Conservation (phyloP, 768 basidiomycete species). For the Naganishia friedmannii region DNA sequence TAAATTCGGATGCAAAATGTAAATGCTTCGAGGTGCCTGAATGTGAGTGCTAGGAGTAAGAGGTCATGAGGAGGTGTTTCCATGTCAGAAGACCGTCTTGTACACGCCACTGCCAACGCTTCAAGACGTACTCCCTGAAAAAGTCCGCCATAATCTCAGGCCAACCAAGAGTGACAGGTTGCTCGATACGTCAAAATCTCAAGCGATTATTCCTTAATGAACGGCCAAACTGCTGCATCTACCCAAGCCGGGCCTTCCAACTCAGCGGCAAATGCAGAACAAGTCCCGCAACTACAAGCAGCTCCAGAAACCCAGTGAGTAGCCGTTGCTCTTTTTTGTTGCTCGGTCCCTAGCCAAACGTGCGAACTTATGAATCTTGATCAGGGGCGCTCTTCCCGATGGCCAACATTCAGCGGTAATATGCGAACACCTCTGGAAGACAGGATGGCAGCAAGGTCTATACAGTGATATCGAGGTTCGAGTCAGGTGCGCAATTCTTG, state of each 20-base stretch:
- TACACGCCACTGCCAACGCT: too few relatives aligned
- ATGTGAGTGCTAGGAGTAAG: too few relatives aligned
- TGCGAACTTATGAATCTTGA: not conserved
- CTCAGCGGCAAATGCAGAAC: not conserved
- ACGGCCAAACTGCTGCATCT: conserved; percentile 20
- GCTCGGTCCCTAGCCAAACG: not conserved
- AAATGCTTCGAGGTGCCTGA: too few relatives aligned
- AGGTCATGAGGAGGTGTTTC: too few relatives aligned
- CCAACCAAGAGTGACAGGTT: not conserved
- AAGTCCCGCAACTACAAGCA: not conserved
- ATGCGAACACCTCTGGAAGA: conserved; percentile 24
- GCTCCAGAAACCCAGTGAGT: conserved; percentile 5
- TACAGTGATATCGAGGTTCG: conserved; percentile 29
- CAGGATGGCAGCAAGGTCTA: conserved; percentile 24
- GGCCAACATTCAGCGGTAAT: conserved; percentile 14
- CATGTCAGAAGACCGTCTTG: too few relatives aligned
- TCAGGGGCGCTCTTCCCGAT: not conserved
- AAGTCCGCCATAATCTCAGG: not conserved
- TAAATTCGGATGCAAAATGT: too few relatives aligned
- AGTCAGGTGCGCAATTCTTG: conserved; percentile 17
- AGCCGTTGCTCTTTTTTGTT: not conserved
- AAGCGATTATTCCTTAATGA: not conserved
- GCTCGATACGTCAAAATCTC: not conserved
- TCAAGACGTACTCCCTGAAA: too few relatives aligned
- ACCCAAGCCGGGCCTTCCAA: conserved; percentile 14